Conservation (phyloP, 164 flowering plant species). For the Magnolia sinica region DNA sequence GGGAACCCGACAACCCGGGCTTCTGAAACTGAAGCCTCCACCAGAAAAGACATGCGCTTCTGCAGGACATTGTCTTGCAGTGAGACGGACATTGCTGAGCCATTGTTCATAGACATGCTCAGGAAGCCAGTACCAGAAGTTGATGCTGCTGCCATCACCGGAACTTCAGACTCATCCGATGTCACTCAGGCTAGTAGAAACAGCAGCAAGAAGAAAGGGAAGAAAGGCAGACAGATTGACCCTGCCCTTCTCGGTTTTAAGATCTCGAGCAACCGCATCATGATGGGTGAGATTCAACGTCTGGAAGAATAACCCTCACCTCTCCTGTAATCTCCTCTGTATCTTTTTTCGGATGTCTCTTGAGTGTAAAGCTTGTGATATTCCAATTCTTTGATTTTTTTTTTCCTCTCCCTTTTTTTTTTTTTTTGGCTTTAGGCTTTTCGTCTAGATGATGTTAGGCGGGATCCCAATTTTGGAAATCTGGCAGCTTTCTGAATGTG, state of each 20-base stretch:
- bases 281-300: slow-evolving; percentile 89
- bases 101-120: slow-evolving; percentile 77
- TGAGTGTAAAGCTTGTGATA: slow-evolving; percentile 7
- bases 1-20: slow-evolving; percentile 22
- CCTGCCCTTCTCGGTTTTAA: slow-evolving; percentile 82
- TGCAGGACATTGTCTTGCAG: slow-evolving; percentile 43
- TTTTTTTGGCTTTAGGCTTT: neutral
- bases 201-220: slow-evolving; percentile 71
- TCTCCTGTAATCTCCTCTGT: slow-evolving; percentile 1
- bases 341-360: neutral
- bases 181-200: slow-evolving; percentile 31
- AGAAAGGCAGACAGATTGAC: slow-evolving; percentile 81
- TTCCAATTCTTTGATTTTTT: neutral
- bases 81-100: slow-evolving; percentile 59
- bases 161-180: slow-evolving; percentile 35
- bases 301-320: slow-evolving; percentile 38
- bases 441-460: neutral
- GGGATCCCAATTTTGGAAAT: neutral
- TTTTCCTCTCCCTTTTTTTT: neutral
- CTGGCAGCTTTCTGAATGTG: neutral
- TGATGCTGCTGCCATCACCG: slow-evolving; percentile 15
- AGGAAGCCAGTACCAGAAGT: slow-evolving; percentile 36
- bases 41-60: slow-evolving; percentile 48
- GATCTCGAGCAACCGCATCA: slow-evolving; percentile 67
- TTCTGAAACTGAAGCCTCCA: slow-evolving; percentile 17